phyloP scores from a whole-genome alignment of 164 flowering plant genomes.

The Piper betle region DNA sequence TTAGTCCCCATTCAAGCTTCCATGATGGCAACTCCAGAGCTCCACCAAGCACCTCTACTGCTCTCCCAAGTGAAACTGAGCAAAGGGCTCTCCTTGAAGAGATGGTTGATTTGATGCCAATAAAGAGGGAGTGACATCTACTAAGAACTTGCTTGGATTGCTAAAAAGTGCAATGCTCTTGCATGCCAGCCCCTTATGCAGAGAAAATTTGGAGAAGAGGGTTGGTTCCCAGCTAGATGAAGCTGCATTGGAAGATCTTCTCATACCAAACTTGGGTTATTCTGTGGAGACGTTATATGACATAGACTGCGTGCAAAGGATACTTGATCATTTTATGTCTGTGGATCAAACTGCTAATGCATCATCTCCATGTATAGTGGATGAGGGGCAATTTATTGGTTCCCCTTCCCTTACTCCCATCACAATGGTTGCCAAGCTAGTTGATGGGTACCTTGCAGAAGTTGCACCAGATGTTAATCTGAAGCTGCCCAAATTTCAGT shows the following conservation, averaged over 20 bases:
- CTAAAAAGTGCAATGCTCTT: constrained; percentile 49
- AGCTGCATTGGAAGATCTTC: constrained; percentile 58
- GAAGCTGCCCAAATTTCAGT: constrained; percentile 51
- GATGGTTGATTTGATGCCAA: constrained; percentile 48
- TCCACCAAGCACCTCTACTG: constrained; percentile 14
- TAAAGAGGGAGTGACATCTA: constrained; percentile 34
- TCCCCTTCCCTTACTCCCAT: constrained; percentile 36
- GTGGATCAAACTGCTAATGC: constrained; percentile 13
- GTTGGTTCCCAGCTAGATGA: constrained; percentile 54
- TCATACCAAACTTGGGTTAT: constrained; percentile 59
- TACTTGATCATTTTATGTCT: constrained; percentile 54
- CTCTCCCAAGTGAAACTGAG: constrained; percentile 30
- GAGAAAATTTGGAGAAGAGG: constrained; percentile 54
- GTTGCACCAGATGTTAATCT: constrained; percentile 69
- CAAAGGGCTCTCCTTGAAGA: constrained; percentile 62
- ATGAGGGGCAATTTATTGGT: constrained; percentile 40
- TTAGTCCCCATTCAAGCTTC: constrained; percentile 32
- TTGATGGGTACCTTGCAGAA: constrained; percentile 69
- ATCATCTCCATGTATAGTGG: constrained; percentile 26
- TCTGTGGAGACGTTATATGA: constrained; percentile 63
- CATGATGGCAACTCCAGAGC: constrained; percentile 14
- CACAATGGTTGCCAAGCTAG: constrained; percentile 62
- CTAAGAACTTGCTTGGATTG: constrained; percentile 47
- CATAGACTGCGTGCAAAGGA: constrained; percentile 60
- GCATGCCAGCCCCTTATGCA: constrained; percentile 36